Percentiles rank a stretch among this genome's conserved stretches.
Conservation (phyloP, 2,329 filamentous ascomycete genomes). For the Colletotrichum gigasporum region DNA sequence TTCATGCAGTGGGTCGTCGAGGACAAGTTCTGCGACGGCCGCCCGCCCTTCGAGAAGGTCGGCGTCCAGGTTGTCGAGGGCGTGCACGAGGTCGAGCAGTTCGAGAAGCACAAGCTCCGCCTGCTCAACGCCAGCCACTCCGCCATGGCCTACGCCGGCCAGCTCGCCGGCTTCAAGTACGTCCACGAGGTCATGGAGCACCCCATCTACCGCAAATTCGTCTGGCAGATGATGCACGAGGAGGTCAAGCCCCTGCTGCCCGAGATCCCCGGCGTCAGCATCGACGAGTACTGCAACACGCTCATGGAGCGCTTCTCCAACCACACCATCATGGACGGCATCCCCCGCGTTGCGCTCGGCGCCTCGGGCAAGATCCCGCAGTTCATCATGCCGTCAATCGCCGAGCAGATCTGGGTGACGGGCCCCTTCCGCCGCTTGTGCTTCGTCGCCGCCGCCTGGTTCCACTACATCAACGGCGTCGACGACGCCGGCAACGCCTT, state of each 20-base stretch:
- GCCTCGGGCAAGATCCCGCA: conserved; percentile 64
- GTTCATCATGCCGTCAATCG: conserved; percentile 59
- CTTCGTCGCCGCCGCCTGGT: conserved; percentile 60
- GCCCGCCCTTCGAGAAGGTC: conserved; percentile 61
- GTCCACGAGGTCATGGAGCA: conserved; percentile 64
- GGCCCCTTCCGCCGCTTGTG: conserved; percentile 57
- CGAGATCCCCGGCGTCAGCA: conserved; percentile 58
- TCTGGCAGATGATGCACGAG: conserved; percentile 64
- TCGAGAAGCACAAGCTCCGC: conserved; percentile 66
- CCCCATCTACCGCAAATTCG: conserved; percentile 55
- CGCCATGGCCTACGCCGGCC: conserved; percentile 60
- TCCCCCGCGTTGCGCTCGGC: conserved; percentile 60
- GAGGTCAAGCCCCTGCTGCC: conserved; percentile 63
- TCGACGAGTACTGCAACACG: conserved; percentile 62
- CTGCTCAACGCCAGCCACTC: conserved; percentile 64
- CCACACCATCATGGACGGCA: conserved; percentile 65
- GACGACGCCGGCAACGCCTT: conserved; percentile 55
- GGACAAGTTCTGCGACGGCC: conserved; percentile 60
- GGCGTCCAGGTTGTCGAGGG: conserved; percentile 61
- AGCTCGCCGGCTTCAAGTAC: conserved; percentile 62
- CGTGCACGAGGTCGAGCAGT: conserved; percentile 62
- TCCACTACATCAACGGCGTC: conserved; percentile 59
- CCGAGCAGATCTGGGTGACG: conserved; percentile 55
- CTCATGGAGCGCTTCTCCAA: conserved; percentile 65
- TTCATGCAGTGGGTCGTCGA: conserved; percentile 66